Evolutionary conservation across 192 early-diverging fungal genomes (phyloP).

Genomic region (Rhizoclosmatium globosum): DNA sequence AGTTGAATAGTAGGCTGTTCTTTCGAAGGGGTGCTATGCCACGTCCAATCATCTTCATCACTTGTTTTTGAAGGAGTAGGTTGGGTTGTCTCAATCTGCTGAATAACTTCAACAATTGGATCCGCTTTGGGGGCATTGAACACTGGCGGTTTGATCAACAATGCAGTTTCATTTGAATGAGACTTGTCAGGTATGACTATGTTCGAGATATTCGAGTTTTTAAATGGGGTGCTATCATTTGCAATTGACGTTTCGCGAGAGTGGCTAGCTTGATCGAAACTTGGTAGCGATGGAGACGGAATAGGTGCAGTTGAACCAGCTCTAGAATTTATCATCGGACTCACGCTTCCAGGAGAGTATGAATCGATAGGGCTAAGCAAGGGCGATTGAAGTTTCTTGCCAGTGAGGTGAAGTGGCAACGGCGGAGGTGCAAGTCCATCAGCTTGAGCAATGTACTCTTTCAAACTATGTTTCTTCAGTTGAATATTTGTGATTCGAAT

Average conservation of each 20-base stretch:
- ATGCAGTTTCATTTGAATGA: not conserved
- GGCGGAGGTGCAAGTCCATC: constrained; percentile 14
- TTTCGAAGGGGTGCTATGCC: not conserved
- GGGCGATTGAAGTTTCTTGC: not conserved
- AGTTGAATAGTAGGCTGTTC: not conserved
- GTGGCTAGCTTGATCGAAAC: not conserved
- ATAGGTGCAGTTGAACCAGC: not conserved
- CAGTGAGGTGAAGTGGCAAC: not conserved
- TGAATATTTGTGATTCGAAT: constrained; percentile 9
- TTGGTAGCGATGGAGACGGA: not conserved
- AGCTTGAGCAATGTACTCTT: constrained; percentile 12
- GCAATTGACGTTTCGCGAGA: not conserved
- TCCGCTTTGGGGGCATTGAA: not conserved
- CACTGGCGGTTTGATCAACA: not conserved
- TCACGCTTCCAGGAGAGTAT: not conserved
- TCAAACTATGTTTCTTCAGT: not conserved
- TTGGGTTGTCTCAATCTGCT: not conserved
- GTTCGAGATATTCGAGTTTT: not conserved
- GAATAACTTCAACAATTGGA: not conserved
- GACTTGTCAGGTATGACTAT: too few species aligned
- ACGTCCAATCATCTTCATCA: constrained; percentile 23
- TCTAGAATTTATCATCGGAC: too few species aligned
- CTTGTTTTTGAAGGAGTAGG: too few species aligned
- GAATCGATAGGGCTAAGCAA: not conserved
- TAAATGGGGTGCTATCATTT: not conserved